Conservation (phyloP, 164 flowering plant species). For the Kalanchoe fedtschenkoi region DNA sequence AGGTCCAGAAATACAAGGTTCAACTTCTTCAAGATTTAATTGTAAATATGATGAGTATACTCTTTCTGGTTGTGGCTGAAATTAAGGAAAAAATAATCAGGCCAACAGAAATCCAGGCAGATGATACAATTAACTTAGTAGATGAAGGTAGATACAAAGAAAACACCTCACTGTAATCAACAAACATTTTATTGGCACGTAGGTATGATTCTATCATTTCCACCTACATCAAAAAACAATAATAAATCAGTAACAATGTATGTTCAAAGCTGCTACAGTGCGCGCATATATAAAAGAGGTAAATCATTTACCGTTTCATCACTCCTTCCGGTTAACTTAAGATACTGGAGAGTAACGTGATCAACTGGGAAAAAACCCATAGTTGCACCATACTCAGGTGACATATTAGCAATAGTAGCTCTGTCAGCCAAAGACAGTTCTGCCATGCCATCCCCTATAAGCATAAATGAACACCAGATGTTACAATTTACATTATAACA, state of each 20-base stretch:
- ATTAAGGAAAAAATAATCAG: background rate
- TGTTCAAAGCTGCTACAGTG: background rate
- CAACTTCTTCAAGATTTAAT: constrained; percentile 67
- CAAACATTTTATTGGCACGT: constrained; percentile 81
- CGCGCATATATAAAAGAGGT: background rate
- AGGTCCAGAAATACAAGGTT: constrained; percentile 90
- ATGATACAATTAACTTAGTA: background rate
- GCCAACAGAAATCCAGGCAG: background rate
- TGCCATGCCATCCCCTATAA: constrained; percentile 75
- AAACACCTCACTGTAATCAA: constrained; percentile 72
- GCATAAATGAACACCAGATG: constrained; percentile 5
- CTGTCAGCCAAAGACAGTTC: constrained; percentile 80
- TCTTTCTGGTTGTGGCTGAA: constrained; percentile 72
- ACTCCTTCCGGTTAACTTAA: constrained; percentile 85
- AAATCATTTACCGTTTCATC: constrained; percentile 69
- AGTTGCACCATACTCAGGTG: constrained; percentile 98
- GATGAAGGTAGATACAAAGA: background rate
- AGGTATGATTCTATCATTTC: constrained; percentile 79
- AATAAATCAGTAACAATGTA: constrained; percentile 4
- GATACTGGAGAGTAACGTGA: constrained; percentile 80
- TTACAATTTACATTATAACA: background rate
- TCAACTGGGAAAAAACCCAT: constrained; percentile 99
- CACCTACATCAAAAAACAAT: constrained; percentile 28
- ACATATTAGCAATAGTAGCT: constrained; percentile 95
- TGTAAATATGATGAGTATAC: constrained; percentile 74